phyloP scores from a whole-genome alignment of 1,284 basidiomycete species.

The Ganoderma sp. region DNA sequence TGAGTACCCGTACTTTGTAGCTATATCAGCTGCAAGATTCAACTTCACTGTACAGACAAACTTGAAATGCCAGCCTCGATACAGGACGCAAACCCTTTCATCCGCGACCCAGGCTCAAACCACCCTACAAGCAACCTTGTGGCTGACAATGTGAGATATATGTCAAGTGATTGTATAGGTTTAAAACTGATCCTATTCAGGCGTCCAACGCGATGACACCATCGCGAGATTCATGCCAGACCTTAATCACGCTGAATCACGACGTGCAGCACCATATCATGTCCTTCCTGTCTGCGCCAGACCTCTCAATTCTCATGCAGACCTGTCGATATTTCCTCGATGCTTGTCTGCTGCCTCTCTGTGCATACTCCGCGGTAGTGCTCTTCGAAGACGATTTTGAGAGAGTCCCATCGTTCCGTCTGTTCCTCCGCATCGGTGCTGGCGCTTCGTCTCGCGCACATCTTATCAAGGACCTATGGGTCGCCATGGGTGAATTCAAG shows the following conservation, averaged over 20 bases:
- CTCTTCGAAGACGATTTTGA: background rate
- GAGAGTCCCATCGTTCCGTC: background rate
- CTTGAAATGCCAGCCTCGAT: too few relatives aligned
- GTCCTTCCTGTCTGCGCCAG: background rate
- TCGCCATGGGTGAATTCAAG: background rate
- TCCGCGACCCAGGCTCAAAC: background rate
- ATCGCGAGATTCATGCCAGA: background rate
- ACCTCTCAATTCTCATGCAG: constrained; percentile 6
- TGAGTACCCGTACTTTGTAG: too few relatives aligned
- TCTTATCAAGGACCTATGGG: constrained; percentile 2
- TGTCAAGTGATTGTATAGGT: background rate
- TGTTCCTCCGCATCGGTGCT: background rate
- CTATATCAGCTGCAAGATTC: too few relatives aligned
- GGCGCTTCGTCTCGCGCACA: background rate
- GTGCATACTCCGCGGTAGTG: background rate
- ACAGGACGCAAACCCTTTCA: background rate
- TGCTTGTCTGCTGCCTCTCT: constrained; percentile 3
- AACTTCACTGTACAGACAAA: too few relatives aligned
- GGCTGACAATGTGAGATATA: background rate
- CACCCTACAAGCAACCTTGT: background rate
- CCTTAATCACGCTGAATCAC: constrained; percentile 3
- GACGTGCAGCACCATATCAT: constrained; percentile 12
- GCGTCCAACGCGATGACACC: background rate
- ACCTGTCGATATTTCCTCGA: background rate
- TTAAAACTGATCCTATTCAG: background rate